Conservation (phyloP, 1,139 yeast genomes). For the Nakaseomyces kungkrabaensis region DNA sequence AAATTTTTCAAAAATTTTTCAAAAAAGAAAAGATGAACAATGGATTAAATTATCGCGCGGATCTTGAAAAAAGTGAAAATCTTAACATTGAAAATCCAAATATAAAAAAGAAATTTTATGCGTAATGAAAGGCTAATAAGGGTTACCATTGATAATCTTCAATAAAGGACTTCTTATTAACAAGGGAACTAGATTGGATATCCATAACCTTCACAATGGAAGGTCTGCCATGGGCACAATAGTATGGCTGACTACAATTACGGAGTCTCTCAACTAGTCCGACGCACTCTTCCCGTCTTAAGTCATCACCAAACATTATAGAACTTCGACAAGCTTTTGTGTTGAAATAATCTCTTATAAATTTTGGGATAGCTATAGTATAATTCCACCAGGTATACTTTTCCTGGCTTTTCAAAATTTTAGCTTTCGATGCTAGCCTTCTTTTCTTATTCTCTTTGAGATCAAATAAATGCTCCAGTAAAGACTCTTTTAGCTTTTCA, state of each 20-base stretch:
- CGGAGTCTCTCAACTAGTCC: conserved; percentile 36
- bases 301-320: conserved; percentile 58
- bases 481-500: conserved; percentile 29
- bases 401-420: not conserved
- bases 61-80: not conserved
- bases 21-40: conserved; percentile 1
- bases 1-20: not conserved
- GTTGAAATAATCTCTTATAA: conserved; percentile 42
- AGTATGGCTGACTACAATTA: conserved; percentile 53
- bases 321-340: conserved; percentile 66
- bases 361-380: conserved; percentile 36
- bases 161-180: not conserved
- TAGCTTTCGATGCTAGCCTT: not conserved
- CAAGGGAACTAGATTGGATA: not conserved
- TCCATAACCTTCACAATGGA: conserved; percentile 50
- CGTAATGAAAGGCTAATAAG: not conserved
- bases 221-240: conserved; percentile 86
- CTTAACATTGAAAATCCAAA: not conserved
- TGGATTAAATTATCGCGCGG: not conserved
- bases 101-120: too few relatives aligned
- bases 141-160: not conserved
- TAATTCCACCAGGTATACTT: conserved; percentile 29
- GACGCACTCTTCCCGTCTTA: conserved; percentile 38
- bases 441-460: conserved; percentile 22
- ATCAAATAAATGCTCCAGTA: conserved; percentile 38